Conservation (phyloP, 805 yeast species). For the Kregervanrija delftensis region DNA sequence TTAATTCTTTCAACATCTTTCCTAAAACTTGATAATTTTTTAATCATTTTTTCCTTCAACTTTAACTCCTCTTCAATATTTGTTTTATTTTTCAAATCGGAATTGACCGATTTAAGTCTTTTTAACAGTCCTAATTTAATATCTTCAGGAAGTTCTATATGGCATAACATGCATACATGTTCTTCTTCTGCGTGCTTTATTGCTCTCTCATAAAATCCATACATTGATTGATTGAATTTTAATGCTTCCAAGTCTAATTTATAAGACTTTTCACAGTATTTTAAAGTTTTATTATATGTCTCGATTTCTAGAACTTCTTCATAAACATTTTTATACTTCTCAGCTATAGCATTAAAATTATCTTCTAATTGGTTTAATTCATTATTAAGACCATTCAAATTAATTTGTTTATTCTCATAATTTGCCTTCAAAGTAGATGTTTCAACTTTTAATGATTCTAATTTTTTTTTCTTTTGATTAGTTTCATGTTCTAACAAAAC, state of each 20-base stretch:
- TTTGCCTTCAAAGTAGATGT: conserved; percentile 5
- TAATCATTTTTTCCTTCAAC: conserved; percentile 24
- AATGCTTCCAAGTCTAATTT: conserved; percentile 55
- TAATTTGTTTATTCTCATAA: background rate
- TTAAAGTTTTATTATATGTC: conserved; percentile 42
- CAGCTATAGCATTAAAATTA: conserved; percentile 1
- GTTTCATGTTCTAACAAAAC: conserved; percentile 8
- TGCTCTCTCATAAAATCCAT: conserved; percentile 65
- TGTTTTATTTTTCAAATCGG: conserved; percentile 12
- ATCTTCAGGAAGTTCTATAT: conserved; percentile 48
- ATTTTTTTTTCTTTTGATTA: conserved; percentile 7
- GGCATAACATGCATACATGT: conserved; percentile 66
- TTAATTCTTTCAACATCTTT: conserved; percentile 20
- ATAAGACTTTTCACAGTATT: conserved; percentile 56
- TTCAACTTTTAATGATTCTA: conserved; percentile 7
- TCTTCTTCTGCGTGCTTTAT: conserved; percentile 50
- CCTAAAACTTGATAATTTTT: conserved; percentile 21
- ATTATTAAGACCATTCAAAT: conserved; percentile 8
- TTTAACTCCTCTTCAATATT: conserved; percentile 17
- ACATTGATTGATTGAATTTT: conserved; percentile 63
- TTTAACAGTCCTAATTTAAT: conserved; percentile 2
- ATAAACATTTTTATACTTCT: conserved; percentile 18
- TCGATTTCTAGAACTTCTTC: conserved; percentile 34
- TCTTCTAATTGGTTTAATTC: background rate
- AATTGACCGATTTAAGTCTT: no score